Base-by-base conservation (phyloP, 352 stramenopile genomes). In the Globisporangium canariense region DNA sequence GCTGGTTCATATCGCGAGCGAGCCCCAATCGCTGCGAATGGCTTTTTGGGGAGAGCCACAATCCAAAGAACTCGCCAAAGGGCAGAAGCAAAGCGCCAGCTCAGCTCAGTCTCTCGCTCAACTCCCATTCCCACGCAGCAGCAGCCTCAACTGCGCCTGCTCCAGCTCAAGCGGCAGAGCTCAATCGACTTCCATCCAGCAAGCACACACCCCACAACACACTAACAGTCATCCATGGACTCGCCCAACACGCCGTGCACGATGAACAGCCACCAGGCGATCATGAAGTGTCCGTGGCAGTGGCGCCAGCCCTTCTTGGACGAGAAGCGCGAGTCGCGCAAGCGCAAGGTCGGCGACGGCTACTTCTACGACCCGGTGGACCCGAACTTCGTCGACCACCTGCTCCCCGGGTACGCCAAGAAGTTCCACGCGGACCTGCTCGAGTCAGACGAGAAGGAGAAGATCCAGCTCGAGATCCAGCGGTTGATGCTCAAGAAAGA, bases 281-380 rank as follows among this genome's bases (percentile, higher is more conserved):
- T 94, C 69, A 88, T 94, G 77, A 94, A 94, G 72, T 94, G 86
- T 52, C 86, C 86, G 28, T 94, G 86, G 86, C 86, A 94, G 60
- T 94, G 86, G 86, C 86, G 86, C 34, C 76, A 90, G 66, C 83
- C 86, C 13, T 94, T 94, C 69, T 69, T 94, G 56, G 86, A 93
- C 58, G 86, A 91, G 64, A 89, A 89, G 64, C 86, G 73, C 57
- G 84, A 86, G 54, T 90, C 78, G 67, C 82, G 85, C 69, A 94
- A 94, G 74, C 86, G 86, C 70, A 91, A 92, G 68, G 79, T 86
- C 13, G 86, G 83, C 58, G 86, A 94, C 66, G 84, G 82, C 56
- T 86, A 80, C 68, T 91, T 91, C 61, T 91, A 91, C 73, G 86
- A 94, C 69, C 86, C 86, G 11, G 86, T 94, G 56, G 86, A 94